Evolutionary conservation across 805 yeast genomes (phyloP).

Genomic region (Ogataea polymorpha): DNA sequence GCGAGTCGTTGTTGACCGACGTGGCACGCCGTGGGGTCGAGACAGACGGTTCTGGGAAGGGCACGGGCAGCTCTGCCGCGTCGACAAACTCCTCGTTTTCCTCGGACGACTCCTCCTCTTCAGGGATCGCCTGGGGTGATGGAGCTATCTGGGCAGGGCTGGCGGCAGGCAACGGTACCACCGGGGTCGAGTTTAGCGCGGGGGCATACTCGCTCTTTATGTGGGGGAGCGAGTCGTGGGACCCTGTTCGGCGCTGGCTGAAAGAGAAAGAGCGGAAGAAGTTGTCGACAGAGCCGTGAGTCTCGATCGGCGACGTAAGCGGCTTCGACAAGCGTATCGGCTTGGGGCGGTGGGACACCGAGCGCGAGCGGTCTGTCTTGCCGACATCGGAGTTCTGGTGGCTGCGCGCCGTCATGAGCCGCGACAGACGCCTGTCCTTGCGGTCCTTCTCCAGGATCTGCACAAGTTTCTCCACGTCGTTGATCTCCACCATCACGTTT

Average conservation of each 20-base stretch:
- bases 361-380: constrained; percentile 21
- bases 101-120: constrained; percentile 17
- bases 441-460: constrained; percentile 39
- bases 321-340: constrained; percentile 48
- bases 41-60: constrained; percentile 13
- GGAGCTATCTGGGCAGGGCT: not conserved
- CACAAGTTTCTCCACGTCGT: constrained; percentile 52
- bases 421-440: constrained; percentile 22
- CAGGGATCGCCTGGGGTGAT: constrained; percentile 14
- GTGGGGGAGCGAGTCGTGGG: constrained; percentile 9
- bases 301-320: constrained; percentile 41
- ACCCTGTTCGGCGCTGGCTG: constrained; percentile 24
- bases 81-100: constrained; percentile 26
- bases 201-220: constrained; percentile 6
- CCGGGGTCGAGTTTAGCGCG: not conserved
- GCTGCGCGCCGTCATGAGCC: constrained; percentile 23
- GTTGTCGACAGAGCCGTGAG: constrained; percentile 33
- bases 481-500: constrained; percentile 55
- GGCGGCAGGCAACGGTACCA: not conserved
- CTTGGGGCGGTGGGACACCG: constrained; percentile 16
- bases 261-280: constrained; percentile 36
- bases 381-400: constrained; percentile 11
- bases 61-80: constrained; percentile 24
- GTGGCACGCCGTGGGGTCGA: constrained; percentile 15
- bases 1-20: constrained; percentile 8